Base-by-base conservation (phyloP, 345 rosid genomes). In the Melastoma malabathricum region DNA sequence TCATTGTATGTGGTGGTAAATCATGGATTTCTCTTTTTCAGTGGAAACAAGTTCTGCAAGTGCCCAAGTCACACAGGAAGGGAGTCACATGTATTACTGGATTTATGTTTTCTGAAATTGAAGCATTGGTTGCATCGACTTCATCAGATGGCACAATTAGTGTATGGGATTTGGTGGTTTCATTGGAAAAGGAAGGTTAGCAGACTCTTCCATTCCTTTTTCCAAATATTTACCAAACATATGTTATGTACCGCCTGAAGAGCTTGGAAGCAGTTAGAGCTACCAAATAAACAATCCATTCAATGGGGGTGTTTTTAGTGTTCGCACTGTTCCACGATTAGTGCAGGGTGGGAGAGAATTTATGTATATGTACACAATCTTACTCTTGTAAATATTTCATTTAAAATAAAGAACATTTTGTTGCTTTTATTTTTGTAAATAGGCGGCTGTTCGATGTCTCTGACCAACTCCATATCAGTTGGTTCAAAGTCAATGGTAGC, bases 401-500 rank as follows among this genome's bases (percentile, higher is more conserved):
- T 51, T 43, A 12, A 31, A 16, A 27, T 31, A 51, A 27, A 10
- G 10, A 13, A 22, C 54, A 17, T 31, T 25, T 15, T 50, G 44
- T 60, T 16, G 17, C 52, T 51, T 58, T 55, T 55, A 29, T 29
- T 29, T 29, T 29, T 29, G 38, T 29, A 29, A 61, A 27, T 69
- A 92, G 98, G 78, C 47, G 87, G 76, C 27, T 79, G 95, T 61
- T 71, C 69, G 49, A 62, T 84, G 49, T 58, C 76, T 46, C 76
- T 76, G 50, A 53, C 79, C 66, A 93, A 82, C 47, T 67, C 86
- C 43, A 47, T 80, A 43, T 53, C 52, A 55, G 79, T 72, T 59
- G 97, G 90, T 65, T 68, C 89, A 15, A 87, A 84, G 74, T 72
- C 95, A 58, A 79, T 84, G 75, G 97, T 92, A 34, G 69, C 93